phyloP scores from a whole-genome alignment of 2,329 filamentous ascomycete species.

The Ambrosiella xylebori region DNA sequence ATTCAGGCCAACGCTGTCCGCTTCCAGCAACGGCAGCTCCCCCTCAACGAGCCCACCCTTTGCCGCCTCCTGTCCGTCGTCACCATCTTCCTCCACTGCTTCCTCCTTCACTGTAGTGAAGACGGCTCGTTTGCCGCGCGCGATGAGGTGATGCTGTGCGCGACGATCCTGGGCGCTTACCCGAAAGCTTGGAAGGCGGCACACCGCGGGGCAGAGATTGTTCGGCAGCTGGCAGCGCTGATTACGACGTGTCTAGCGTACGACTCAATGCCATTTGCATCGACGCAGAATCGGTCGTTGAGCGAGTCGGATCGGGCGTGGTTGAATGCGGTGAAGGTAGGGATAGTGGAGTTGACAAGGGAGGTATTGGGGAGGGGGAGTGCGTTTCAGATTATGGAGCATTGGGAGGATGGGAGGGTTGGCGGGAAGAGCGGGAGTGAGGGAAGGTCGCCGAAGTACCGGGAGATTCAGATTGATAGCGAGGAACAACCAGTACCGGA shows the following conservation, averaged over 20 bases:
- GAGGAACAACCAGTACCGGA: background rate
- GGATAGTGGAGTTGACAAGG: slow-evolving; percentile 3
- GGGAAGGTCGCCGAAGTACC: background rate
- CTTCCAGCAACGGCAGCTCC: slow-evolving; percentile 22
- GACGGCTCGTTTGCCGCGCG: slow-evolving; percentile 5
- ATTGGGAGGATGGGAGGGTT: slow-evolving; percentile 2
- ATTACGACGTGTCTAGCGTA: background rate
- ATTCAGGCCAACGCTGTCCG: slow-evolving; percentile 22
- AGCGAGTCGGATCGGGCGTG: slow-evolving; percentile 3
- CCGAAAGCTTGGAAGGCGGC: slow-evolving; percentile 5
- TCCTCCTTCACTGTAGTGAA: slow-evolving; percentile 1
- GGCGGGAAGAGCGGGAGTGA: background rate
- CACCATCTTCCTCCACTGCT: slow-evolving; percentile 6
- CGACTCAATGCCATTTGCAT: slow-evolving; percentile 1
- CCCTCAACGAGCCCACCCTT: slow-evolving; percentile 26
- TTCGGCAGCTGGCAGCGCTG: slow-evolving; percentile 1
- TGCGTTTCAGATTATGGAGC: slow-evolving; percentile 7
- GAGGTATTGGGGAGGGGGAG: slow-evolving; percentile 6
- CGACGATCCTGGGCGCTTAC: slow-evolving; percentile 2
- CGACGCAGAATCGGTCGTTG: background rate
- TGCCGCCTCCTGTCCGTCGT: slow-evolving; percentile 7
- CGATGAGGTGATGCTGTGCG: slow-evolving; percentile 3
- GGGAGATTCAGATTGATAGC: background rate
- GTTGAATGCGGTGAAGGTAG: slow-evolving; percentile 1
- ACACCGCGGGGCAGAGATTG: slow-evolving; percentile 7